Conservation (phyloP, 345 rosid species). For the Noccaea caerulescens region DNA sequence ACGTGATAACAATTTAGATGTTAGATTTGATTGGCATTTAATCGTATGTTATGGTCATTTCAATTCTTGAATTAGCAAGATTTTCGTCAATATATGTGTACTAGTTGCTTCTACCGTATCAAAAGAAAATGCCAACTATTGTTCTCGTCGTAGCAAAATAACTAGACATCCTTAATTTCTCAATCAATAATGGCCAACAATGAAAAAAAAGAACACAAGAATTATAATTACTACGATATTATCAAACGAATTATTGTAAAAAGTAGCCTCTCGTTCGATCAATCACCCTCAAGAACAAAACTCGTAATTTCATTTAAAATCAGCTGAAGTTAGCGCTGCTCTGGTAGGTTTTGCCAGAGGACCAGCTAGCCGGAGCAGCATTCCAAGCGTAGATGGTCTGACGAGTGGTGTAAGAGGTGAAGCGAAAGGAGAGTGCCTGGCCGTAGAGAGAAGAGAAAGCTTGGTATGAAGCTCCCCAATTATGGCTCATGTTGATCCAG, state of each 20-base stretch:
- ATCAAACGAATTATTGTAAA: not conserved
- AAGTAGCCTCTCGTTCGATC: not conserved
- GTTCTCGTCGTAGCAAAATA: not conserved
- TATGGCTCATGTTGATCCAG: conserved; percentile 90
- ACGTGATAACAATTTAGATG: no score
- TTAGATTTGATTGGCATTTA: no score
- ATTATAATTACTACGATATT: not conserved
- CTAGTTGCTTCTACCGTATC: no score
- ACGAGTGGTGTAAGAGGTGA: conserved; percentile 67
- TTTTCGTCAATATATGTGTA: no score
- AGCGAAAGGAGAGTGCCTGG: conserved; percentile 72
- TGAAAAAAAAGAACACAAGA: conserved; percentile 2
- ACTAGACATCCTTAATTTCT: not conserved
- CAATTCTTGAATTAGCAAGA: no score
- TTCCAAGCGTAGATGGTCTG: conserved; percentile 62
- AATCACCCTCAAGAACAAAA: conserved; percentile 10
- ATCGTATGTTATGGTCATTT: no score
- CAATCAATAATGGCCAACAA: conserved; percentile 13
- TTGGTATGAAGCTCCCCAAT: conserved; percentile 95
- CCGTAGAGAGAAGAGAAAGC: conserved; percentile 76
- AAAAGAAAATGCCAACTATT: not conserved
- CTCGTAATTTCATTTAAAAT: conserved; percentile 22
- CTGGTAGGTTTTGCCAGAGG: conserved; percentile 57
- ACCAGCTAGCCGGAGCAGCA: conserved; percentile 76
- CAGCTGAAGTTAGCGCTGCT: conserved; percentile 62